Evolutionary conservation across 2,329 filamentous ascomycete genomes (phyloP).

Genomic region (Biscogniauxia mediterranea): DNA sequence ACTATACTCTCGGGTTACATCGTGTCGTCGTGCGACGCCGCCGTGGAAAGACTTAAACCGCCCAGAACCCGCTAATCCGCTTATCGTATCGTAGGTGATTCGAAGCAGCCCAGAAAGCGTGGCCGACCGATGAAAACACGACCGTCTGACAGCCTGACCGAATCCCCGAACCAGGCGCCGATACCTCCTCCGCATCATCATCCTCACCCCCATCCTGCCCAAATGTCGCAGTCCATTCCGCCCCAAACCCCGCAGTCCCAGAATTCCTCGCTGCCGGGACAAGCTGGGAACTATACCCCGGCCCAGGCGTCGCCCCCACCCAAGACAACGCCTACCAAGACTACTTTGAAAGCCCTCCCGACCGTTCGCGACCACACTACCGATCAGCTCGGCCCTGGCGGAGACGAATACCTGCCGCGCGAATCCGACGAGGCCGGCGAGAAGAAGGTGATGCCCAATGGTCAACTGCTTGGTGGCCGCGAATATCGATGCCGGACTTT

Average conservation of each 20-base stretch:
- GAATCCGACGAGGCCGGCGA: conserved; percentile 92
- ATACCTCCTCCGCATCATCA: conserved; percentile 40
- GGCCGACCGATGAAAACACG: conserved; percentile 62
- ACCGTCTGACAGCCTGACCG: conserved; percentile 49
- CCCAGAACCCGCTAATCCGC: conserved; percentile 22
- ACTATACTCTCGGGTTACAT: conserved; percentile 22
- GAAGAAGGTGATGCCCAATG: conserved; percentile 84
- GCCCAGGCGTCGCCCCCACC: conserved; percentile 63
- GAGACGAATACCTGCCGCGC: conserved; percentile 91
- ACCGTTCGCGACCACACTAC: conserved; percentile 97
- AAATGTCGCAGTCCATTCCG: conserved; percentile 38
- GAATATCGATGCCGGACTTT: conserved; percentile 94
- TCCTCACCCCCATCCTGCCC: conserved; percentile 21
- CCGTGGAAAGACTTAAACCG: conserved; percentile 26
- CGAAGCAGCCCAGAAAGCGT: conserved; percentile 55
- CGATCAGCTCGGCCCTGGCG: conserved; percentile 83
- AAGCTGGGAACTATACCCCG: conserved; percentile 36
- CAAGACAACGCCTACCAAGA: conserved; percentile 78
- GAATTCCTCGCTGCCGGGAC: conserved; percentile 44
- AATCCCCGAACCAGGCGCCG: conserved; percentile 56
- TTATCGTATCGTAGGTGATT: conserved; percentile 40
- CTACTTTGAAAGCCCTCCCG: conserved; percentile 87
- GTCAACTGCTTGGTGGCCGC: conserved; percentile 76
- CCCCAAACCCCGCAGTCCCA: conserved; percentile 56
- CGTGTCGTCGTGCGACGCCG: conserved; percentile 32